These are phyloP conservation scores for Xerocomellus amylosporus DNA, from an alignment of 768 basidiomycete species.

Conservation along the genomic window DNA sequence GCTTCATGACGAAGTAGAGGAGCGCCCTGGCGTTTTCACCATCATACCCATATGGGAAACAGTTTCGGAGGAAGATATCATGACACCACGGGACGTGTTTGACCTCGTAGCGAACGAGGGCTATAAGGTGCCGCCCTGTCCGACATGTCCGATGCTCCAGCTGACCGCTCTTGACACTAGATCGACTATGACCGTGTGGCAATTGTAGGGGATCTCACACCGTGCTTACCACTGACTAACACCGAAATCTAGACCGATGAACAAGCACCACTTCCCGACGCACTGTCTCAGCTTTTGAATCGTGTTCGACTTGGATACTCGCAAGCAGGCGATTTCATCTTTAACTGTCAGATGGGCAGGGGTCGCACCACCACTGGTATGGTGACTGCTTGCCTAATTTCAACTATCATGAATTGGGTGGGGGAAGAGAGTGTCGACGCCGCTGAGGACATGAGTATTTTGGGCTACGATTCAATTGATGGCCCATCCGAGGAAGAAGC, in stretches of 20 bases:
- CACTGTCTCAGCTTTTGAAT: conserved; percentile 73
- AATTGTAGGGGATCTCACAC: conserved; percentile 54
- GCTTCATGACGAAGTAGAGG: conserved; percentile 94
- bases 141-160: not conserved
- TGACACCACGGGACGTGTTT: conserved; percentile 85
- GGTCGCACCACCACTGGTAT: conserved; percentile 95
- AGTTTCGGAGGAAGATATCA: conserved; percentile 73
- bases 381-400: conserved; percentile 85
- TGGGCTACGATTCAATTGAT: conserved; percentile 68
- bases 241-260: conserved; percentile 80
- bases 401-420: conserved; percentile 64
- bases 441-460: conserved; percentile 36
- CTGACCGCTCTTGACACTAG: conserved; percentile 34
- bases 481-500: conserved; percentile 86
- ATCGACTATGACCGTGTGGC: conserved; percentile 88
- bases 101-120: conserved; percentile 72
- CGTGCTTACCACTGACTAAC: conserved; percentile 1
- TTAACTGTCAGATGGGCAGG: conserved; percentile 97
- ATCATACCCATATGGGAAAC: conserved; percentile 96
- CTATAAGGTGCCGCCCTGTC: conserved; percentile 45
- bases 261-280: conserved; percentile 90
- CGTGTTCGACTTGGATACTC: conserved; percentile 61
- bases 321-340: conserved; percentile 74
- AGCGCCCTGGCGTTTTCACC: conserved; percentile 82
- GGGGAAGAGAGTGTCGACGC: conserved; percentile 40